These are phyloP conservation scores for Arctostaphylos glauca DNA, from an alignment of 148 eudicot species.

Conservation along the genomic window DNA sequence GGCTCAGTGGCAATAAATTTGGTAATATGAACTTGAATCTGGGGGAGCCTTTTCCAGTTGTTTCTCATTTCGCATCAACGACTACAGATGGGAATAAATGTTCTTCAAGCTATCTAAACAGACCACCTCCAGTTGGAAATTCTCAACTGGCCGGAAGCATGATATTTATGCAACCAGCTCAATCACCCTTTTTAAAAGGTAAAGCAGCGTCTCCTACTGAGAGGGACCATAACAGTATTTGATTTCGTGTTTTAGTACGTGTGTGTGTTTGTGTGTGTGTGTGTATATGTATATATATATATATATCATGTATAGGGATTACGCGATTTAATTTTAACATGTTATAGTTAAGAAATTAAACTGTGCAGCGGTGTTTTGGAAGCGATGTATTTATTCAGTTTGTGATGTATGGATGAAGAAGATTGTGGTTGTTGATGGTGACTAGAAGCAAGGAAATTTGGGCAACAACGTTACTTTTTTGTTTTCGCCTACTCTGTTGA, in stretches of 20 bases:
- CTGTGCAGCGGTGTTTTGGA: too few relatives aligned
- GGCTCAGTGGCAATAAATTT: neutral
- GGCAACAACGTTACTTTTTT: neutral
- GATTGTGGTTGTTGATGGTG: neutral
- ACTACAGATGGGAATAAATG: constrained; percentile 34
- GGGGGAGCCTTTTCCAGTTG: constrained; percentile 37
- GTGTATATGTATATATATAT: too few relatives aligned
- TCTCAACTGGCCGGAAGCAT: constrained; percentile 28
- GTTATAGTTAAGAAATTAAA: too few relatives aligned
- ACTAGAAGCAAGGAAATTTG: neutral
- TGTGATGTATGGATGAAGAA: too few relatives aligned
- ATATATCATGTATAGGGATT: too few relatives aligned
- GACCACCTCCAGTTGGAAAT: constrained; percentile 22
- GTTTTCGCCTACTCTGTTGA: neutral
- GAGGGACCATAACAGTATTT: too few relatives aligned
- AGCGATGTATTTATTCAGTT: too few relatives aligned
- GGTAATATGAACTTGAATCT: constrained; percentile 24
- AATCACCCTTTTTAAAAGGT: too few relatives aligned
- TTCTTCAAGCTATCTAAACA: constrained; percentile 36
- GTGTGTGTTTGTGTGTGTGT: too few relatives aligned
- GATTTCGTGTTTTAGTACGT: too few relatives aligned
- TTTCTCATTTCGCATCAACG: constrained; percentile 32
- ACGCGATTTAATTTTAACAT: too few relatives aligned
- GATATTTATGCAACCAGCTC: constrained; percentile 19
- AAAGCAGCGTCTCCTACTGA: too few relatives aligned